These are phyloP conservation scores for Otatea glauca DNA, from an alignment of 176 grass and related monocot genomes.

Conservation along the genomic window DNA sequence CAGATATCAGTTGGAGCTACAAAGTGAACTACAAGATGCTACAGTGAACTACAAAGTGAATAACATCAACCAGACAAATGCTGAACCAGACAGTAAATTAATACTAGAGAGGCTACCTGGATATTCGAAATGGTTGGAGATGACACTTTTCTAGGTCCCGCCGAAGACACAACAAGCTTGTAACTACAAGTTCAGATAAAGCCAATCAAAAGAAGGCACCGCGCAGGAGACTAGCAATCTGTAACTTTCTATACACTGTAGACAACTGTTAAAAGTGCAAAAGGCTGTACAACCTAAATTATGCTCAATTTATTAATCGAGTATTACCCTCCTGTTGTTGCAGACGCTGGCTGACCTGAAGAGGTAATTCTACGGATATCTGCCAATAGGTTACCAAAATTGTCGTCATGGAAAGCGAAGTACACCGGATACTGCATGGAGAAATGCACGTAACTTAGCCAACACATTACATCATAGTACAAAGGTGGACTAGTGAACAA, in stretches of 20 bases:
- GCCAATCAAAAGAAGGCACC: slow-evolving; percentile 33
- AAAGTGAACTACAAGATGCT: not conserved
- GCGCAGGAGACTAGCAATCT: not conserved
- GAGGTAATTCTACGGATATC: slow-evolving; percentile 79
- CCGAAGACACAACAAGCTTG: slow-evolving; percentile 77
- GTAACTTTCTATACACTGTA: not conserved
- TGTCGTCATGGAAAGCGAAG: slow-evolving; percentile 72
- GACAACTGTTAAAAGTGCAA: not conserved
- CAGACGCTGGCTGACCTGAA: slow-evolving; percentile 72
- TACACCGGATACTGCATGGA: slow-evolving; percentile 92
- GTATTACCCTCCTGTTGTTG: slow-evolving; percentile 93
- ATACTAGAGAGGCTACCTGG: slow-evolving; percentile 58
- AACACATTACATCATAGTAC: not conserved
- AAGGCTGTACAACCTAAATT: slow-evolving; percentile 4
- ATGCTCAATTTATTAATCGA: slow-evolving; percentile 23
- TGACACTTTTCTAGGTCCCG: slow-evolving; percentile 82
- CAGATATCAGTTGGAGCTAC: not conserved
- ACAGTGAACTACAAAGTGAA: not conserved
- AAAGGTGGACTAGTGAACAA: slow-evolving; percentile 1
- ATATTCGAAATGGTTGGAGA: slow-evolving; percentile 96
- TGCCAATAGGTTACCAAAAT: slow-evolving; percentile 66
- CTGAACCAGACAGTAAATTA: slow-evolving; percentile 4
- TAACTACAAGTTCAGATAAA: slow-evolving; percentile 57
- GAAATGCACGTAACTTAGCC: slow-evolving; percentile 38
- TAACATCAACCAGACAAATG: slow-evolving; percentile 27